Percentiles rank a stretch among this genome's conserved stretches.
Evolutionary conservation across 148 eudicot species (phyloP).

Genomic region (Rhododendron henanense): DNA sequence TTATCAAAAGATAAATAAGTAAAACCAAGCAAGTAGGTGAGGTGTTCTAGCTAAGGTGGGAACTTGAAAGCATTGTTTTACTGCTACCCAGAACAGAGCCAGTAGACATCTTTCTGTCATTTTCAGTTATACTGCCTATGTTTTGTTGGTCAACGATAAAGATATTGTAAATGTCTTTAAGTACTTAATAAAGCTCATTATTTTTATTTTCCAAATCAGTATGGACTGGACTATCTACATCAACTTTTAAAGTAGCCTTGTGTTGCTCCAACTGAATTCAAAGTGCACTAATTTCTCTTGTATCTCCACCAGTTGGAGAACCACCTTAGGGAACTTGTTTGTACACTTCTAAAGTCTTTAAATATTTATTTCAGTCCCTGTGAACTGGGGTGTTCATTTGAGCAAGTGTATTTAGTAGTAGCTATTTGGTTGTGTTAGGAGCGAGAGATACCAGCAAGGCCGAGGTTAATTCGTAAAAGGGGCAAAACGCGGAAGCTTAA

Average conservation of each 20-base stretch:
- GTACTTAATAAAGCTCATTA: background rate
- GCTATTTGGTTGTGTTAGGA: conserved; percentile 34
- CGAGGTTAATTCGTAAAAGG: conserved; percentile 65
- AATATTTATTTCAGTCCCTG: background rate
- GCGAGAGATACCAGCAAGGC: conserved; percentile 42
- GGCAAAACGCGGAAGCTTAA: conserved; percentile 73
- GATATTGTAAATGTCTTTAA: background rate
- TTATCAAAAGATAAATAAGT: background rate
- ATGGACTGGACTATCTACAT: background rate
- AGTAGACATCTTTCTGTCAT: background rate
- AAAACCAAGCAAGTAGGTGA: background rate
- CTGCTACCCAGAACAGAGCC: conserved; percentile 1
- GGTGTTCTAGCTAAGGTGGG: conserved; percentile 7
- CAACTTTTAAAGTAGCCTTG: background rate
- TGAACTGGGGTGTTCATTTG: background rate
- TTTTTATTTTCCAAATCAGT: background rate
- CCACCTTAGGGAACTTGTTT: background rate
- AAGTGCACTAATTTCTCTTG: conserved; percentile 4
- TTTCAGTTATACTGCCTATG: background rate
- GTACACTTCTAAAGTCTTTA: background rate
- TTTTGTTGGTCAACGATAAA: background rate
- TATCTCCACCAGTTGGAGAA: conserved; percentile 1
- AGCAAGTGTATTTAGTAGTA: conserved; percentile 4
- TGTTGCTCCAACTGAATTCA: background rate
- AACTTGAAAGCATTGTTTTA: background rate